Conservation (phyloP, 106 monocot species). For the Posidonia australis region DNA sequence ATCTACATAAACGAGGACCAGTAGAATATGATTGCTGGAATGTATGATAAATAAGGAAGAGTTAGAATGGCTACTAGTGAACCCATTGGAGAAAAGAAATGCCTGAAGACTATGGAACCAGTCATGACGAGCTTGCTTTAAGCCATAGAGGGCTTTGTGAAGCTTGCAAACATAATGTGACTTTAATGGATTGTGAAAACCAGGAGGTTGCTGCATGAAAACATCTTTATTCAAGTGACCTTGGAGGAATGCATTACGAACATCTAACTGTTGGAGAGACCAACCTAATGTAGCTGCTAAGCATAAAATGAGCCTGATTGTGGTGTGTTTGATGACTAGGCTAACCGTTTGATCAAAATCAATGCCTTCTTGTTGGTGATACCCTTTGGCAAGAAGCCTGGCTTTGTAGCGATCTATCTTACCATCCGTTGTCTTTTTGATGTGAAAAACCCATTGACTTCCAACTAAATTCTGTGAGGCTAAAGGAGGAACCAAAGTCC, state of each 20-base stretch:
- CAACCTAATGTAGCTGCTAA: too few species aligned
- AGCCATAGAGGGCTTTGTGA: too few species aligned
- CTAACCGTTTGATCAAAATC: background rate
- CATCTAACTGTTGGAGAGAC: too few species aligned
- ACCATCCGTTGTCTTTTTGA: background rate
- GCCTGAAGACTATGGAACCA: background rate
- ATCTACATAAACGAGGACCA: background rate
- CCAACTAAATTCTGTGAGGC: background rate
- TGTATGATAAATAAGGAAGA: background rate
- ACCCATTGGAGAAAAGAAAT: background rate
- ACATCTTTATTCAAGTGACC: too few species aligned
- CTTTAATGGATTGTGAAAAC: too few species aligned
- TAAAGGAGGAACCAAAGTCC: background rate
- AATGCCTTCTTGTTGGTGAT: background rate
- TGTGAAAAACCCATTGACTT: background rate
- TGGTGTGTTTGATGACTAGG: constrained; percentile 1
- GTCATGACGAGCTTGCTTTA: too few species aligned
- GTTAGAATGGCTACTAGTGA: background rate
- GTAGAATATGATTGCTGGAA: too few species aligned
- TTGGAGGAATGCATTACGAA: too few species aligned
- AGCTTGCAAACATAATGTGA: too few species aligned
- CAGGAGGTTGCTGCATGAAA: too few species aligned
- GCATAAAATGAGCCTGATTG: too few species aligned
- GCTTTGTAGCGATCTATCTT: background rate
- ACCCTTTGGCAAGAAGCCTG: background rate